These are phyloP conservation scores for Barnettozyma populi DNA, from an alignment of 805 yeast species.

Conservation along the genomic window DNA sequence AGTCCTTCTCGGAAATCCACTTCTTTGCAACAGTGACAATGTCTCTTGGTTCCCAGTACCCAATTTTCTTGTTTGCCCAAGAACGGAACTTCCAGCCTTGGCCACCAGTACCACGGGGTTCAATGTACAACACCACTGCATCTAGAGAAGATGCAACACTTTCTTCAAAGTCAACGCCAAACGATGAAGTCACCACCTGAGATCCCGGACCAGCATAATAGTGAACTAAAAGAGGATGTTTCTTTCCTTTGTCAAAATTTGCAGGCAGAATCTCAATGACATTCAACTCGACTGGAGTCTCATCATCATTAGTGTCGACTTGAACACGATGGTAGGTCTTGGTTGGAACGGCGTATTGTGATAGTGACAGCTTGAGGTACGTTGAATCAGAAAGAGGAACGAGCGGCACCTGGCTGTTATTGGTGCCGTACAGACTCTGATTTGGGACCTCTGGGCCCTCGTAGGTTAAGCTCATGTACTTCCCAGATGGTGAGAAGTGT, in stretches of 20 bases:
- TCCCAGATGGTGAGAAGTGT: conserved; percentile 67
- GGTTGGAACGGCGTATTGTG: conserved; percentile 49
- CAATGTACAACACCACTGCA: conserved; percentile 88
- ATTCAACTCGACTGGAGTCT: conserved; percentile 44
- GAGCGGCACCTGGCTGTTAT: neutral
- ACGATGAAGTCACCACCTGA: conserved; percentile 64
- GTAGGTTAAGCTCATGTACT: conserved; percentile 60
- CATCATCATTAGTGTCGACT: conserved; percentile 41
- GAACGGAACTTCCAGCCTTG: conserved; percentile 76
- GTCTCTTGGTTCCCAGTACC: conserved; percentile 79
- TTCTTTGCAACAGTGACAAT: conserved; percentile 74
- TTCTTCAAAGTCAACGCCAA: conserved; percentile 61
- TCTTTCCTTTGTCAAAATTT: conserved; percentile 49
- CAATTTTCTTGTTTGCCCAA: conserved; percentile 73
- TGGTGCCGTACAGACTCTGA: conserved; percentile 57
- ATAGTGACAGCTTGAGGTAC: conserved; percentile 6
- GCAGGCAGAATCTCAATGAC: conserved; percentile 73
- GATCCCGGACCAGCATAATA: conserved; percentile 98
- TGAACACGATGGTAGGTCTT: conserved; percentile 41
- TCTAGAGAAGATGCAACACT: conserved; percentile 69
- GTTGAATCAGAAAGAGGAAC: conserved; percentile 9
- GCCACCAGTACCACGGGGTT: conserved; percentile 95
- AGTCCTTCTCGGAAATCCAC: conserved; percentile 38
- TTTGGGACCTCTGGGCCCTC: conserved; percentile 74
- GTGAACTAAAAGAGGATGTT: conserved; percentile 78